Base-by-base conservation (phyloP, 495 filamentous ascomycete genomes). In the Lichina pygmaea region DNA sequence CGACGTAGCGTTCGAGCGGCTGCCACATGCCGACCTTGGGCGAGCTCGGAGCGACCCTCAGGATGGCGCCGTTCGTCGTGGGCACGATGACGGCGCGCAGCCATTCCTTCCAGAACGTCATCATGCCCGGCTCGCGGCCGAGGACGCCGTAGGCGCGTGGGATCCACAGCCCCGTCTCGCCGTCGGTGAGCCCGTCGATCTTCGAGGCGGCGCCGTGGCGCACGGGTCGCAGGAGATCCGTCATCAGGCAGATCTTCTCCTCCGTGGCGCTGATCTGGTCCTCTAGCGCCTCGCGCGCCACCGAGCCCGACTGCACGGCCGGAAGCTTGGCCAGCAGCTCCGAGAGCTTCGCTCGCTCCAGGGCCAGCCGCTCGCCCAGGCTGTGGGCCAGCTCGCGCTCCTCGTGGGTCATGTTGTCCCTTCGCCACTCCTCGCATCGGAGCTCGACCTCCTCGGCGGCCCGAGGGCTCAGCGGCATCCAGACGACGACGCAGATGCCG, bases 71-170 rank as follows among this genome's bases (percentile, higher is more conserved):
- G 56, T 93, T 80, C 12, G 75, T 84, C 89, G 94, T 94, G 12
- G 89, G 89, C 38, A 93, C 84, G 31, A 85, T 68, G 15, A 97
- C 68, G 8, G 86, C 89, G 58, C 81, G 75, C 38, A 97, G 67
- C 89, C 89, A 97, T 56, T 97, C 89, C 58, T 97, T 97, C 89
- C 89, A 95, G 62, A 97, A 97, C 45, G 72, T 77, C 43, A 85
- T 82, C 65, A 89, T 69, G 45, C 70, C 77, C 31, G 65, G 65
- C 56, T 97, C 86, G 46, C 84, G 72, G 34, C 89, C 89, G 47
- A 97, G 69, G 46, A 97, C 78, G 44, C 89, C 89, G 56, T 86
- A 97, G 6, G 86, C 81, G 48, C 89, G 72, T 46, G 89, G 89
- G 41, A 86, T 86, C 89, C 89, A 97, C 46, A 97, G 77, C 6